phyloP scores from a whole-genome alignment of 2,329 filamentous ascomycete species.

The Scytalidium lignicola region DNA sequence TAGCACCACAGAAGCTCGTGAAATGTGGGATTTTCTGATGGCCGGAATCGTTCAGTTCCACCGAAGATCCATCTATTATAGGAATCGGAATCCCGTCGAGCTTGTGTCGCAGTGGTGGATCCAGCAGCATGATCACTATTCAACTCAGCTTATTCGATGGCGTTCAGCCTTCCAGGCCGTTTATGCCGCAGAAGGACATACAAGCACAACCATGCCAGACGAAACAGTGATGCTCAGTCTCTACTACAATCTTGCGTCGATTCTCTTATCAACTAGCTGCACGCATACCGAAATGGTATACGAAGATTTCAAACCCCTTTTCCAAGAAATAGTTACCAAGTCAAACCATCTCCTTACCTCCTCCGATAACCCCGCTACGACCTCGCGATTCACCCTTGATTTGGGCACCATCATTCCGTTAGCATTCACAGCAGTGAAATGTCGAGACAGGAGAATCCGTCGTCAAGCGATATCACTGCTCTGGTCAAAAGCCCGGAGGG shows the following conservation, averaged over 20 bases:
- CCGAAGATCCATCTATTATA: constrained; percentile 22
- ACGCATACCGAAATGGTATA: constrained; percentile 25
- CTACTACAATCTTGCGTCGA: constrained; percentile 26
- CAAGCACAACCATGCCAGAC: constrained; percentile 18
- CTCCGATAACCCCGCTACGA: constrained; percentile 24
- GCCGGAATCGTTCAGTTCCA: constrained; percentile 27
- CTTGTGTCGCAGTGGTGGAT: constrained; percentile 20
- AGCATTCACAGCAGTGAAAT: constrained; percentile 25
- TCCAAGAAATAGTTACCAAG: constrained; percentile 25
- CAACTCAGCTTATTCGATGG: constrained; percentile 24
- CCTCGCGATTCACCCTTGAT: constrained; percentile 25
- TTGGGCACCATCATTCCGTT: constrained; percentile 28
- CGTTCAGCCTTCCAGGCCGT: constrained; percentile 22
- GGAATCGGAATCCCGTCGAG: constrained; percentile 21
- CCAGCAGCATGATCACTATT: constrained; percentile 23
- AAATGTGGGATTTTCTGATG: constrained; percentile 26
- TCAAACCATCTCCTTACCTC: constrained; percentile 21
- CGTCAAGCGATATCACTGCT: constrained; percentile 24
- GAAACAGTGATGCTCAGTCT: constrained; percentile 24
- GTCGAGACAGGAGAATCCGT: constrained; percentile 22
- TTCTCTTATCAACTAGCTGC: constrained; percentile 24
- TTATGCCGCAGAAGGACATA: constrained; percentile 19
- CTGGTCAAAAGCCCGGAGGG: constrained; percentile 26
- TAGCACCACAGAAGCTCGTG: constrained; percentile 22
- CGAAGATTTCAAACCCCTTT: constrained; percentile 23